Evolutionary conservation across 805 yeast genomes (phyloP).

Genomic region (Scheffersomyces stipitis): DNA sequence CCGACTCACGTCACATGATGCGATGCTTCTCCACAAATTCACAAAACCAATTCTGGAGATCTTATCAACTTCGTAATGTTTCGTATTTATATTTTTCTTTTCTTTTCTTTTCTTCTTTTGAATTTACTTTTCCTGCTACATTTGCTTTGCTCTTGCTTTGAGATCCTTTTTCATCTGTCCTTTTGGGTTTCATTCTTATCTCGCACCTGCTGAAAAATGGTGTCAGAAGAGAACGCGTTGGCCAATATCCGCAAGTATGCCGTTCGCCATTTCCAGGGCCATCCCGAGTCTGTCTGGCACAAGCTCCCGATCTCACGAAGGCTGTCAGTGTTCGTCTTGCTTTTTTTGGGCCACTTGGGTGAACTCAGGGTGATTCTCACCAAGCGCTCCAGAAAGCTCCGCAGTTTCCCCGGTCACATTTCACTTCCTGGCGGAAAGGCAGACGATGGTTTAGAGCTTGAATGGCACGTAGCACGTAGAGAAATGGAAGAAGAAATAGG

Average conservation of each 20-base stretch:
- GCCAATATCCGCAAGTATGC: conserved; percentile 32
- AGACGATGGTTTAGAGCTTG: conserved; percentile 62
- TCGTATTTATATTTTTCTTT: too few relatives aligned
- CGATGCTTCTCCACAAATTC: too few relatives aligned
- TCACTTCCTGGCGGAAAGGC: conserved; percentile 95
- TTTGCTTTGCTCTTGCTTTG: too few relatives aligned
- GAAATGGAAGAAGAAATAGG: conserved; percentile 92
- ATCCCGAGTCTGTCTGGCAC: conserved; percentile 54
- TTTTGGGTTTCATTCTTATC: too few relatives aligned
- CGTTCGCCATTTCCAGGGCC: conserved; percentile 32
- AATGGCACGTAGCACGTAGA: conserved; percentile 73
- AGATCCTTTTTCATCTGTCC: too few relatives aligned
- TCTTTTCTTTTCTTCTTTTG: too few relatives aligned
- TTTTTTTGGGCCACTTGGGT: conserved; percentile 70
- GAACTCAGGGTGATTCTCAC: conserved; percentile 80
- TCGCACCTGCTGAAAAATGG: too few relatives aligned
- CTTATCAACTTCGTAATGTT: too few relatives aligned
- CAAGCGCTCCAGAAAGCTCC: conserved; percentile 65
- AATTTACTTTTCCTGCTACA: too few relatives aligned
- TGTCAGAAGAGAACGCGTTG: conserved; percentile 19
- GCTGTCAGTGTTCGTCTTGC: conserved; percentile 74
- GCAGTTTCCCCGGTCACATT: conserved; percentile 83
- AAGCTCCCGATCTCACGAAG: conserved; percentile 64
- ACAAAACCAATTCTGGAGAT: too few relatives aligned
- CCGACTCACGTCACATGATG: too few relatives aligned